phyloP scores from a whole-genome alignment of 345 rosid genomes.

The Rhodomyrtus tomentosa region DNA sequence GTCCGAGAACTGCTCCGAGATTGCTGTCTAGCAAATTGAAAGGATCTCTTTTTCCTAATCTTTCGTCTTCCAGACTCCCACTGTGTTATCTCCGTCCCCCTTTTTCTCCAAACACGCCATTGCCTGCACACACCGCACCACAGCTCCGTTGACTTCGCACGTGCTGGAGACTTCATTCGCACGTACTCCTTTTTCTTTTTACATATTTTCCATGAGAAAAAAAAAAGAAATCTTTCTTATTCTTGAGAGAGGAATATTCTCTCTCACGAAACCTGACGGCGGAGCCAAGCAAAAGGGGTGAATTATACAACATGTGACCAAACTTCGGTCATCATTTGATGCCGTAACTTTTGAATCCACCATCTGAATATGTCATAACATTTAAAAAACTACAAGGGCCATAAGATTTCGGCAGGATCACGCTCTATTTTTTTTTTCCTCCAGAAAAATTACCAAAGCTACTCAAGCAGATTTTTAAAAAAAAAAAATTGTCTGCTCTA shows the following conservation, averaged over 20 bases:
- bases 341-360: background rate
- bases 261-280: background rate
- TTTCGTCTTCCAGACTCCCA: background rate
- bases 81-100: background rate
- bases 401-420: background rate
- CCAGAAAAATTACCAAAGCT: rapidly evolving
- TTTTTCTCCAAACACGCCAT: background rate
- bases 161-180: background rate
- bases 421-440: rapidly evolving
- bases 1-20: background rate
- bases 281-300: background rate
- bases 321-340: too few species aligned
- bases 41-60: background rate
- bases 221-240: background rate
- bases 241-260: background rate
- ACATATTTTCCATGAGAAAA: background rate
- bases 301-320: background rate
- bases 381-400: background rate
- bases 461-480: too few species aligned
- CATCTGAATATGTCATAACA: background rate
- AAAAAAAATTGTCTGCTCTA: too few species aligned
- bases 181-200: background rate
- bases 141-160: background rate
- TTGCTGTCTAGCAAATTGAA: background rate
- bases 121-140: background rate